Conservation (phyloP, 2,329 filamentous ascomycete species). For the Huntiella abstrusa region DNA sequence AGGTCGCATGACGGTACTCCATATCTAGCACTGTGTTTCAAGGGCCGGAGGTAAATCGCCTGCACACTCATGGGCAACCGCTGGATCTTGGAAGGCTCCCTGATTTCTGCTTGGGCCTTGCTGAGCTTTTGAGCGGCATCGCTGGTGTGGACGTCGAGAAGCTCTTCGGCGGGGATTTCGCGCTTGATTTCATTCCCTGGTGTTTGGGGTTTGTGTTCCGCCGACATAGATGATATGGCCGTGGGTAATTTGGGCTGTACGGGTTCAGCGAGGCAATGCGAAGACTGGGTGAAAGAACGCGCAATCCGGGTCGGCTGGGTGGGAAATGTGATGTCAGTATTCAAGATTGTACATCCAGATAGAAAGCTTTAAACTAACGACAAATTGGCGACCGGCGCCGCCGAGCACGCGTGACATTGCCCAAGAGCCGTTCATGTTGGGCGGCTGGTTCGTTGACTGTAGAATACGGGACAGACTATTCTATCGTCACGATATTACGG, state of each 20-base stretch:
- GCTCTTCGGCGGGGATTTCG: neutral
- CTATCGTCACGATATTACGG: too few relatives aligned
- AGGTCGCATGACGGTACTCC: conserved; percentile 77
- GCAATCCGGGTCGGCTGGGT: too few relatives aligned
- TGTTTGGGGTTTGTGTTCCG: neutral
- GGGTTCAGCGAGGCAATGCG: neutral
- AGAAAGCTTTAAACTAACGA: too few relatives aligned
- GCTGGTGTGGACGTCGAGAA: neutral
- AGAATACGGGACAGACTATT: too few relatives aligned
- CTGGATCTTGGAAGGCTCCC: conserved; percentile 5
- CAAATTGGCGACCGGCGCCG: too few relatives aligned
- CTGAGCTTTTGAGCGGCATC: conserved; percentile 12
- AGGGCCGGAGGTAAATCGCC: conserved; percentile 67
- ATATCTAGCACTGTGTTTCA: conserved; percentile 54
- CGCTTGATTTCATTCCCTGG: neutral
- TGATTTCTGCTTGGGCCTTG: conserved; percentile 7
- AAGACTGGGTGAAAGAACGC: too few relatives aligned
- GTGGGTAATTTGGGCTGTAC: neutral
- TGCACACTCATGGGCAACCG: conserved; percentile 34
- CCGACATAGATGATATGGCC: neutral
- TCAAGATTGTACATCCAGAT: too few relatives aligned
- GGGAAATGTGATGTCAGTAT: too few relatives aligned
- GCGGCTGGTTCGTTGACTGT: too few relatives aligned
- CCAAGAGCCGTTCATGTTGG: too few relatives aligned
- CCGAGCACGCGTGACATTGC: too few relatives aligned